These are phyloP conservation scores for Fusarium coicis DNA, from an alignment of 2,329 filamentous ascomycete genomes.

Conservation along the genomic window DNA sequence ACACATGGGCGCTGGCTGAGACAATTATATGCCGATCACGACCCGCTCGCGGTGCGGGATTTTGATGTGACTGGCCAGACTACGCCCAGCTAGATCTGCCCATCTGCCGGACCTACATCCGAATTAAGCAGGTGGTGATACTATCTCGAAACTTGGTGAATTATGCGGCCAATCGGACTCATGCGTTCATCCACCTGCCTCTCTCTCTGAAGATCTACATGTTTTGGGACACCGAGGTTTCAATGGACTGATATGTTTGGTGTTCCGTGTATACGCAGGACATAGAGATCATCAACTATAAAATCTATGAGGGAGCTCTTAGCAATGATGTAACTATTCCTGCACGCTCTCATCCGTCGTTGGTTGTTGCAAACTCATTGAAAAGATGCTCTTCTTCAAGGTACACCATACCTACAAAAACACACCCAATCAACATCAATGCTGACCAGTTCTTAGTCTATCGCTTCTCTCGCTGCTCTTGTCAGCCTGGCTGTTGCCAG, in stretches of 20 bases:
- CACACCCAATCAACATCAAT: accelerated
- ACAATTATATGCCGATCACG: slow-evolving; percentile 33
- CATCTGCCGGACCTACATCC: slow-evolving; percentile 23
- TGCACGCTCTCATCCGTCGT: neutral
- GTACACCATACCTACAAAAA: neutral
- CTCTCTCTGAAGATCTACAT: neutral
- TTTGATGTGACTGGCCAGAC: slow-evolving; percentile 16
- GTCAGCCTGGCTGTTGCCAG: slow-evolving; percentile 44
- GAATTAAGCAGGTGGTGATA: slow-evolving; percentile 36
- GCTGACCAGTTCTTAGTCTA: slow-evolving; percentile 13
- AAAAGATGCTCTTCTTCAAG: slow-evolving; percentile 40
- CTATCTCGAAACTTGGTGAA: neutral
- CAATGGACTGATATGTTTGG: neutral
- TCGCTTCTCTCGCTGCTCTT: slow-evolving; percentile 44
- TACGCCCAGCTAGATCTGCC: neutral
- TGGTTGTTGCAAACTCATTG: neutral
- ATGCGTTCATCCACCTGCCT: slow-evolving; percentile 25
- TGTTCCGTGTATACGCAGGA: neutral
- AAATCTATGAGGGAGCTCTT: neutral
- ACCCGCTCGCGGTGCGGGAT: slow-evolving; percentile 13
- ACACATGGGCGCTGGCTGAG: slow-evolving; percentile 34
- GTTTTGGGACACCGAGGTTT: slow-evolving; percentile 14
- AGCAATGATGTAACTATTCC: neutral
- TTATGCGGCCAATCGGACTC: slow-evolving; percentile 16
- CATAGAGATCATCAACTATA: neutral